Evolutionary conservation across 164 flowering plant genomes (phyloP), one percentile per base, ranked within the genome.

Genomic region (Chimonanthus praecox): DNA sequence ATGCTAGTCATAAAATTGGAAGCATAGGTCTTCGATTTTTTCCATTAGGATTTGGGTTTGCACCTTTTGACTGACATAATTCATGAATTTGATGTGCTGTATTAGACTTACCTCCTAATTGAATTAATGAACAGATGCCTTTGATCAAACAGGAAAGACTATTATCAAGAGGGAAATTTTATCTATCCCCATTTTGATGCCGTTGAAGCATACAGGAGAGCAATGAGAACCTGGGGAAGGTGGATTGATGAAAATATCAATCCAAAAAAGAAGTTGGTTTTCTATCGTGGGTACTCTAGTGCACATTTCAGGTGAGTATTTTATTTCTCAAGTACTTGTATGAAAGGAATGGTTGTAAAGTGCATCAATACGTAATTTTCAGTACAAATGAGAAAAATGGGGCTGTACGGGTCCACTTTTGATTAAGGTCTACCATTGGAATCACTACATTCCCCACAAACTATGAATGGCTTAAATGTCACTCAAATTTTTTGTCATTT

Each of bases 271-370:
- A 83, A 88, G 82, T 54, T 88, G 80, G 88, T 92, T 21, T 83
- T 92, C 71, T 94, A 92, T 76, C 92, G 99, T 45, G 95, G 97
- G 51, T 94, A 91, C 82, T 94, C 99, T 20, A 83, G 93, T 16
- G 92, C 97, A 47, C 97, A 94, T 87, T 94, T 86, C 82, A 91
- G 98, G 97, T 89, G 60, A 50, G 74, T n/a, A 20, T 6, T 50
- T 75, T 60, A 47, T 2, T 33, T 10, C 16, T 54, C 58, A 7
- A 50, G 11, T 11, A 9, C 60, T 33, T 33, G 2, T 33, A 1
- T 33, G 33, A 33, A 33, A 33, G 33, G 33, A 33, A 33, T 33
- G 33, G 33, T 33, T 33, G 33, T 1, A 33, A 33, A 33, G 33
- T 33, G 33, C 33, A 33, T 33, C 1, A 33, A 33, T 33, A 1